Conservation (phyloP, 2,329 filamentous ascomycete genomes). For the Aspergillus neoniger region DNA sequence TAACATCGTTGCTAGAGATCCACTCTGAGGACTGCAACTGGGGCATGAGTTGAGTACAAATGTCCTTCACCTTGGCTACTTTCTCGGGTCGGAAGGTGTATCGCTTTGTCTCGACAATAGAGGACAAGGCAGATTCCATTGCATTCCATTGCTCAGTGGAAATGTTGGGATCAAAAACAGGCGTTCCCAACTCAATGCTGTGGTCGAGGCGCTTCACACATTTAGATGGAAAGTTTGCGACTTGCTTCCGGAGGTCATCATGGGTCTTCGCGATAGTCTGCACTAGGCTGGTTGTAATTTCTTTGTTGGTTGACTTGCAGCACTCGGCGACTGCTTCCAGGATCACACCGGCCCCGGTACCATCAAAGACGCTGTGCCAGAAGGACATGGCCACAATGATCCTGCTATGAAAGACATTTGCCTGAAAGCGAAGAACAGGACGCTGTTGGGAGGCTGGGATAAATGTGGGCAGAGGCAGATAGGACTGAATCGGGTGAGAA, state of each 20-base stretch:
- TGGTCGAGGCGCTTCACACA: conserved; percentile 4
- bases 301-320: neutral
- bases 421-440: conserved; percentile 16
- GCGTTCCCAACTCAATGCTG: neutral
- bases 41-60: neutral
- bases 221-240: conserved; percentile 2
- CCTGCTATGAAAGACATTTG: conserved; percentile 12
- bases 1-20: conserved; percentile 10
- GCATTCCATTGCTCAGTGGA: conserved; percentile 5
- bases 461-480: neutral
- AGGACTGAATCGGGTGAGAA: neutral
- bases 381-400: conserved; percentile 13
- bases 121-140: conserved; percentile 4
- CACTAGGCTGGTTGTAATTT: neutral
- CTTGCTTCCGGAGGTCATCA: neutral
- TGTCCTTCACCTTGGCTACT: neutral
- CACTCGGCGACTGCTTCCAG: conserved; percentile 9
- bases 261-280: neutral
- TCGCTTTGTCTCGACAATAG: neutral
- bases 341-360: conserved; percentile 11
- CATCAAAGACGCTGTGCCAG: conserved; percentile 12
- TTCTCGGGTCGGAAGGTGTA: conserved; percentile 6
- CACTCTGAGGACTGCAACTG: neutral
- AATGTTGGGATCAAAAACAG: conserved; percentile 4
- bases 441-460: conserved; percentile 11